Conservation (phyloP, 305 asterid species). For the Striga hermonthica region DNA sequence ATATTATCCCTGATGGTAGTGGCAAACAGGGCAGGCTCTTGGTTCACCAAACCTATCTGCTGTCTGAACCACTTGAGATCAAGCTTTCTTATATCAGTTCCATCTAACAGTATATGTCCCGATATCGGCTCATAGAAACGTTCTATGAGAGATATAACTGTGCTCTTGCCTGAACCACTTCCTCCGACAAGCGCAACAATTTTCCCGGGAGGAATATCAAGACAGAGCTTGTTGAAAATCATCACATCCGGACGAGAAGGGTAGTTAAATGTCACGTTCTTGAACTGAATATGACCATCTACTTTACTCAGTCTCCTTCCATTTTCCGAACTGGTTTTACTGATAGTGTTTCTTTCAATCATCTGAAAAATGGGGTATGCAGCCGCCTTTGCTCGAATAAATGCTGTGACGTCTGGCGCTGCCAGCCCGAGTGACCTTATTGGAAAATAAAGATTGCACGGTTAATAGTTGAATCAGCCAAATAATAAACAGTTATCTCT, state of each 20-base stretch:
- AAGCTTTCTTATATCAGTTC: conserved; percentile 57
- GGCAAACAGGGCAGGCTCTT: conserved; percentile 94
- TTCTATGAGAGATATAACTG: conserved; percentile 82
- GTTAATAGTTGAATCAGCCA: neutral
- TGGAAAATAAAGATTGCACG: conserved; percentile 9
- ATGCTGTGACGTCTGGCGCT: conserved; percentile 86
- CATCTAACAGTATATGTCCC: conserved; percentile 69
- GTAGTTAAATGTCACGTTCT: conserved; percentile 69
- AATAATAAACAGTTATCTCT: too few relatives aligned
- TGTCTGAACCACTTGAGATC: conserved; percentile 84
- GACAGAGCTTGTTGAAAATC: conserved; percentile 64
- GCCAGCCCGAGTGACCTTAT: conserved; percentile 88
- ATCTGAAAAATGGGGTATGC: conserved; percentile 92
- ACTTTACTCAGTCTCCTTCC: conserved; percentile 57
- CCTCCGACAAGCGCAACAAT: conserved; percentile 95
- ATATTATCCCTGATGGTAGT: conserved; percentile 88
- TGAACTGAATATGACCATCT: conserved; percentile 83
- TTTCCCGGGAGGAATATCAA: conserved; percentile 85
- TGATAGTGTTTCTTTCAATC: conserved; percentile 68
- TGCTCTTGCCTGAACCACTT: conserved; percentile 98
- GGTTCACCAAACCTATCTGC: conserved; percentile 89
- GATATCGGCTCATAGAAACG: conserved; percentile 84
- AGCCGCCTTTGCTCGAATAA: conserved; percentile 80
- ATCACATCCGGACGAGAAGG: conserved; percentile 80
- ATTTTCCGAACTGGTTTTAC: conserved; percentile 44